Conservation (phyloP, 257 asterid genomes). For the Apocynum venetum region DNA sequence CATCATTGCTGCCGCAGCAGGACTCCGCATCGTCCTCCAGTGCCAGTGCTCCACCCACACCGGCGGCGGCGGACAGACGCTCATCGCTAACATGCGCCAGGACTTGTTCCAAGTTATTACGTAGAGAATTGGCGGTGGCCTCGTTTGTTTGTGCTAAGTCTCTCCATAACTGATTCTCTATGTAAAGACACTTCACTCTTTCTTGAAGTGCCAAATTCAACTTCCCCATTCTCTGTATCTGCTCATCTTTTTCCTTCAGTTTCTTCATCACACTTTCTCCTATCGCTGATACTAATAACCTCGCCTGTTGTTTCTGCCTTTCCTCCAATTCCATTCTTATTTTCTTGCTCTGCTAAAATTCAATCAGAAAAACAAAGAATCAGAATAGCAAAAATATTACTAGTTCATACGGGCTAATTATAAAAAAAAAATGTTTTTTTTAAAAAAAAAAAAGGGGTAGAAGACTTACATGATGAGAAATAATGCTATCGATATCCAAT, state of each 20-base stretch:
- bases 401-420: too few species aligned
- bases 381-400: not conserved
- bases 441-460: not conserved
- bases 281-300: conserved; percentile 40
- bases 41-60: conserved; percentile 16
- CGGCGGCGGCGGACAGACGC: conserved; percentile 28
- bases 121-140: conserved; percentile 69
- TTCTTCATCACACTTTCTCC: conserved; percentile 50
- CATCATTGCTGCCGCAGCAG: conserved; percentile 63
- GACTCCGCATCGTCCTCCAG: conserved; percentile 62
- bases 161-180: conserved; percentile 65
- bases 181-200: conserved; percentile 38
- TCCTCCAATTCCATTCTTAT: conserved; percentile 61
- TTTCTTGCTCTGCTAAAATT: conserved; percentile 39
- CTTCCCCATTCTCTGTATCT: conserved; percentile 55
- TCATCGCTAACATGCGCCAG: conserved; percentile 45
- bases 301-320: conserved; percentile 57
- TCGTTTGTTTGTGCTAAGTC: conserved; percentile 74
- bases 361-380: not conserved
- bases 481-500: conserved; percentile 51
- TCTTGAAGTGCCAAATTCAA: conserved; percentile 59
- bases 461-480: conserved; percentile 59
- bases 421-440: too few species aligned
- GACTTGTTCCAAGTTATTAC: conserved; percentile 57
- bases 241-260: conserved; percentile 67